Evolutionary conservation across 2,329 filamentous ascomycete genomes (phyloP).

Genomic region (Polychaeton citri): DNA sequence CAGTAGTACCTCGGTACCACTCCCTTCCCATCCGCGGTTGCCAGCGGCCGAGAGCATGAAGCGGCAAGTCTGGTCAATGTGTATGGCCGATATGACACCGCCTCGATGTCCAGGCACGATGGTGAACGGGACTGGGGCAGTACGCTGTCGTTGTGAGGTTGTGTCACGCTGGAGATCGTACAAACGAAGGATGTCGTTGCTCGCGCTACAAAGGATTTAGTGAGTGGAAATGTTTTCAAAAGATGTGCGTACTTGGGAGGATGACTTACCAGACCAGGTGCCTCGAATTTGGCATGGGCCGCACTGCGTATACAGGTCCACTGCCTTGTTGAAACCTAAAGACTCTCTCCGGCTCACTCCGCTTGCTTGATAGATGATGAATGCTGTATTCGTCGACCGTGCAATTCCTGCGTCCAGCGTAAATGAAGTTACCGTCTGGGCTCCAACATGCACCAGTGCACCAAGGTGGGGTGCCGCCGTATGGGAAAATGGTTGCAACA

Average conservation of each 20-base stretch:
- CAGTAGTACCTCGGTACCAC: conserved; percentile 75
- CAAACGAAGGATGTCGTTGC: conserved; percentile 81
- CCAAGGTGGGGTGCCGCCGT: conserved; percentile 75
- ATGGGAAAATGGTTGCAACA: conserved; percentile 63
- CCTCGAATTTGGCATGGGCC: conserved; percentile 81
- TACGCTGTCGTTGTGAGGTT: not conserved
- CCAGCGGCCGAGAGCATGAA: conserved; percentile 90
- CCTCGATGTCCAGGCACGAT: conserved; percentile 86
- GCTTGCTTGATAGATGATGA: conserved; percentile 47
- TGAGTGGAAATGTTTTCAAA: not conserved
- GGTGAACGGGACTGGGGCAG: conserved; percentile 64
- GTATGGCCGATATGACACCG: conserved; percentile 74
- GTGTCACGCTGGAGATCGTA: conserved; percentile 63
- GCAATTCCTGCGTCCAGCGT: conserved; percentile 77
- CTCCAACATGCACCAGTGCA: conserved; percentile 97
- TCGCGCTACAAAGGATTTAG: conserved; percentile 45
- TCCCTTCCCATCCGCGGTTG: conserved; percentile 89
- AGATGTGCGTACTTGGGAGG: not conserved
- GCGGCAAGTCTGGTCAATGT: conserved; percentile 72
- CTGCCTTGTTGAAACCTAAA: conserved; percentile 84
- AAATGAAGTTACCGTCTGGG: conserved; percentile 88
- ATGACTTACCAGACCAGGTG: conserved; percentile 67
- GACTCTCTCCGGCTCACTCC: conserved; percentile 60
- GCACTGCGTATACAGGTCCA: conserved; percentile 75
- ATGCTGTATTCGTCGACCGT: conserved; percentile 91